Base-by-base conservation (phyloP, 2,329 filamentous ascomycete species). In the Cladorrhinum sp. region DNA sequence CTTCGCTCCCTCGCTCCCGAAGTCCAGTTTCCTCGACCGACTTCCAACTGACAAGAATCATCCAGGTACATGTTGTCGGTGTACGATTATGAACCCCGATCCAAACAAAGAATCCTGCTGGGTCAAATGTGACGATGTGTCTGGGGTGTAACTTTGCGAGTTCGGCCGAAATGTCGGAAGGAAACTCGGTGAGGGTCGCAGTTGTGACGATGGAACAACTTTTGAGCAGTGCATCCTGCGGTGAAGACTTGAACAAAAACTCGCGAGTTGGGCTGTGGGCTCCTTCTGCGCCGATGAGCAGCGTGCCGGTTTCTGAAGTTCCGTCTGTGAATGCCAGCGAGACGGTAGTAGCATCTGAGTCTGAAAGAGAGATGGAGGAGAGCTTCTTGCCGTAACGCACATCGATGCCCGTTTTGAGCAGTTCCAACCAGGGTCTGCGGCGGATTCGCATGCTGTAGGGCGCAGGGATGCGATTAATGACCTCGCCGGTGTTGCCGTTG, bases 401-500 rank as follows among this genome's bases (percentile, higher is more conserved):
- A 54, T 73, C 68, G n/a, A 73, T 49, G 10, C 67, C 69, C 3
- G 62, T 66, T 3, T 64, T 61, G 24, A 72, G 60, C 51, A 73
- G 55, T 28, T 70, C 60, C 36, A 72, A 50, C 65, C 69, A 72
- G n/a, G 68, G 67, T 55, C 67, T 63, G 42, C 71, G 64, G 16
- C 65, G 60, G 12, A 73, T 59, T 8, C 70, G 69, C 18, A 71
- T 62, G 60, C 63, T 68, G 56, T 66, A 67, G 20, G 72, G 71
- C 18, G 69, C 65, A 7, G 67, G 67, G 4, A 73, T 39, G 1
- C 62, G 63, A 23, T 65, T 69, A 42, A 72, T 54, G 33, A 66
- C 23, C 42, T 72, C 66, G 2, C 68, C 70, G 1, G 68, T 72
- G 53, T 62, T 28, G 12, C 66, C 65, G 58, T 73, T 63, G 51